Percentiles rank a stretch among this genome's conserved stretches.
Evolutionary conservation across 140 eudicot genomes (phyloP).

Genomic region (Oenanthe javanica): DNA sequence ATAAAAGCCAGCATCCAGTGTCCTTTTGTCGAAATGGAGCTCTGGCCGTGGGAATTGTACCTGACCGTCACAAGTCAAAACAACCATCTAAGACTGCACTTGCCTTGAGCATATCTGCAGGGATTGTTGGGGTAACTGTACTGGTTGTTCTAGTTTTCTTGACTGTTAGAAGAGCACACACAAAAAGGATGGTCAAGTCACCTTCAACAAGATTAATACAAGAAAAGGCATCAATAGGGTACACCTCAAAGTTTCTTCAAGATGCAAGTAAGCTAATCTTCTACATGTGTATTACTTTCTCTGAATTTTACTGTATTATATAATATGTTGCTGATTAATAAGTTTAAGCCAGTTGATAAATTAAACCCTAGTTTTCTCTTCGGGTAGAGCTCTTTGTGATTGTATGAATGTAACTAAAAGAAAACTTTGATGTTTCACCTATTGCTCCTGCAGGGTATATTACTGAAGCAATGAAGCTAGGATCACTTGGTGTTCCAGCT

Average conservation of each 20-base stretch:
- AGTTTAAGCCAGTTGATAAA: not conserved
- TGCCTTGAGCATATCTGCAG: slow-evolving; percentile 52
- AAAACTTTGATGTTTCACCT: slow-evolving; percentile 8
- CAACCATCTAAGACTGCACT: slow-evolving; percentile 35
- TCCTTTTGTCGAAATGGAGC: slow-evolving; percentile 76
- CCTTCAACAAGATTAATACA: slow-evolving; percentile 29
- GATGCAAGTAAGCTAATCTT: slow-evolving; percentile 70
- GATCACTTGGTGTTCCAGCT: slow-evolving; percentile 64
- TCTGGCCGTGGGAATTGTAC: slow-evolving; percentile 76
- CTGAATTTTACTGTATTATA: not conserved
- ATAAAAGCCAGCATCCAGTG: slow-evolving; percentile 47
- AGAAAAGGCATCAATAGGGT: slow-evolving; percentile 43
- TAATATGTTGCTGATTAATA: not conserved
- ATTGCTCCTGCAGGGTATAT: slow-evolving; percentile 52
- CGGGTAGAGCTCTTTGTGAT: not conserved
- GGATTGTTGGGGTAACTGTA: slow-evolving; percentile 40
- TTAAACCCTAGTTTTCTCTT: not conserved
- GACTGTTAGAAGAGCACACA: slow-evolving; percentile 28
- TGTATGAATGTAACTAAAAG: not conserved
- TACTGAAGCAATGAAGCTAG: slow-evolving; percentile 72
- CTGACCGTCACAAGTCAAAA: slow-evolving; percentile 28
- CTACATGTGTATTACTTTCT: not conserved
- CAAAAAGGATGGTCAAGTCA: slow-evolving; percentile 22
- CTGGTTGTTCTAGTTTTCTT: slow-evolving; percentile 35
- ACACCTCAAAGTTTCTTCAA: slow-evolving; percentile 73